Base-by-base conservation (phyloP, 129 eudicot species). In the Sambucus nigra region DNA sequence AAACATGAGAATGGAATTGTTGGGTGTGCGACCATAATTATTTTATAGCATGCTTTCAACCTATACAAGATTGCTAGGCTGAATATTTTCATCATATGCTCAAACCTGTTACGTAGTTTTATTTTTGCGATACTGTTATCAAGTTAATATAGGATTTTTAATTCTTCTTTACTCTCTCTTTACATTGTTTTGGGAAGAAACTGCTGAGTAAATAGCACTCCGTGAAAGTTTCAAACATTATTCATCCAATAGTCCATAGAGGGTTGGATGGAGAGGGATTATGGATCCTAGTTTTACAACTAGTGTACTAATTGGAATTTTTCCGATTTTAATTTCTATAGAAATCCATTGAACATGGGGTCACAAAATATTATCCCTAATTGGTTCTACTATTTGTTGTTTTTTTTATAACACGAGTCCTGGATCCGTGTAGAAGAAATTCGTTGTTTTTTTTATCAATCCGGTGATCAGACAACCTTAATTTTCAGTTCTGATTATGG, bases 81-180 rank as follows among this genome's bases (percentile, higher is more conserved):
- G 97, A 89, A 51, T 89, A 89, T 61, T 89, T 89, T 59, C 81
- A 95, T 35, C 94, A 76, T 35, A 69, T 91, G 75, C 86, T 91
- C 21, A 91, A 85, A 64, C 98, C 95, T 48, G 94, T 91, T 7
- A 85, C 98, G 98, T 85, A 85, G 98, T 58, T 63, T 52, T 40
- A 25, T 65, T 69, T 69, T 55, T 46, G 28, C 24, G 32, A 6
- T 12, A 52, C 52, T 56, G 73, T 61, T 65, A 64, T 77, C 74
- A 72, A 69, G 16, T 66, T 55, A 57, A 70, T 82, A 83, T 78
- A 82, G 80, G 64, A 49, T 76, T 25, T 71, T 73, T 69, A 31
- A 5, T 31, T 31, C 10, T 57, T 73, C 76, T 31, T 6, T 31
- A 5, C 38, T 31, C 10, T 64, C 16, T 40, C 16, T 66, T 38